Conservation (phyloP, 805 yeast species). For the Schwanniomyces polymorphus region DNA sequence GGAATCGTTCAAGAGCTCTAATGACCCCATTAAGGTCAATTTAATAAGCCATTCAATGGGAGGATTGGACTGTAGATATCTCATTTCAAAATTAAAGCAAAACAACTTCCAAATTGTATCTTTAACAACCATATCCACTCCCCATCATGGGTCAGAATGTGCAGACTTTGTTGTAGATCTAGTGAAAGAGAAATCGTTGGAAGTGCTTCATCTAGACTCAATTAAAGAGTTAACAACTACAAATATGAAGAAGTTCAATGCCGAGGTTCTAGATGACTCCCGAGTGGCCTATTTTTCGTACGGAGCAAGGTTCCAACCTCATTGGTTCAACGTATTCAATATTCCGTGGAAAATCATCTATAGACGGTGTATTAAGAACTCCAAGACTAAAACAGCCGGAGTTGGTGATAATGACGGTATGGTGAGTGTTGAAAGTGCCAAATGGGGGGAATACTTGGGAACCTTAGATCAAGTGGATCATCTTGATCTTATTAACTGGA, state of each 20-base stretch:
- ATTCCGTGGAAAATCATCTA: slow-evolving; percentile 63
- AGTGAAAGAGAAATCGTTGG: slow-evolving; percentile 15
- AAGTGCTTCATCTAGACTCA: slow-evolving; percentile 25
- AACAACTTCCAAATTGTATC: slow-evolving; percentile 60
- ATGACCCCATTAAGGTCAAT: slow-evolving; percentile 54
- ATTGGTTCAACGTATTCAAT: slow-evolving; percentile 59
- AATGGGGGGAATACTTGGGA: slow-evolving; percentile 85
- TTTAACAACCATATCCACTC: slow-evolving; percentile 83
- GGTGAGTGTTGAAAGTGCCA: slow-evolving; percentile 73
- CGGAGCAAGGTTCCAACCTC: slow-evolving; percentile 73
- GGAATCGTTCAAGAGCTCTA: slow-evolving; percentile 6
- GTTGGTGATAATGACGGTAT: slow-evolving; percentile 77
- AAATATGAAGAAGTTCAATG: slow-evolving; percentile 56
- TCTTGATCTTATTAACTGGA: slow-evolving; percentile 84
- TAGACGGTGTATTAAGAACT: slow-evolving; percentile 16
- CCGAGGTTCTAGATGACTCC: slow-evolving; percentile 51
- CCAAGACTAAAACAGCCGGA: background rate
- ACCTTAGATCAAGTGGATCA: slow-evolving; percentile 80
- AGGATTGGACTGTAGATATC: slow-evolving; percentile 79
- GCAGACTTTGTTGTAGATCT: slow-evolving; percentile 64
- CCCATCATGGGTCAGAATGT: slow-evolving; percentile 82
- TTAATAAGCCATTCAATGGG: slow-evolving; percentile 93
- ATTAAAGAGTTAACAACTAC: slow-evolving; percentile 68
- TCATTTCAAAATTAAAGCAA: slow-evolving; percentile 54
- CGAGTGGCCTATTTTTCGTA: slow-evolving; percentile 75